Base-by-base conservation (phyloP, 164 flowering plant species). In the Piper longum region DNA sequence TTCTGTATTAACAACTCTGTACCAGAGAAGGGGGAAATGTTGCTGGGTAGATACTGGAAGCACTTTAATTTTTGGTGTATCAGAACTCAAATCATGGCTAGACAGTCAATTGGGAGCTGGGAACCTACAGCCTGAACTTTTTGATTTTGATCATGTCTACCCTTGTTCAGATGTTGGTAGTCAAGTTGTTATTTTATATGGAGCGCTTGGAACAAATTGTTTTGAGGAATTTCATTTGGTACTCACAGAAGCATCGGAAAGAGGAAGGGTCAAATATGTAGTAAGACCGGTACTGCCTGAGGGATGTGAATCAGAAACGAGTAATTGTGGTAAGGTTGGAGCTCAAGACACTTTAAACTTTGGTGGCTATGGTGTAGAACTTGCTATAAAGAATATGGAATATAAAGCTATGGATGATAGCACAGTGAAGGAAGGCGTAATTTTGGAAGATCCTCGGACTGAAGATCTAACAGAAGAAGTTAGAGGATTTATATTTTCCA, bases 391-490 rank as follows among this genome's bases (percentile, higher is more conserved):
- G 84, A 95, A 91, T 70, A 95, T 95, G 99, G 99, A 95, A 72
- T 95, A 95, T 64, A 95, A 95, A 74, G 97, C 97, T 66, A 95
- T 95, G 93, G 99, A 95, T 76, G 99, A 95, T 66, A 90, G 93
- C 72, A 58, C 78, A 8, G 71, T 90, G 60, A 88, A 79, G 74
- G 86, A 88, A 85, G 95, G 96, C 78, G 80, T 89, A 56, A 88
- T 88, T 62, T 73, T 85, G 17, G 99, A 93, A 77, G 97, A 95
- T 82, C 95, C 96, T 68, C 92, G 82, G 55, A 88, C 91, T 54
- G 99, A 95, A 83, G 97, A 88, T 76, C 91, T 87, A 56, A 86
- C 77, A 77, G 96, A 92, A 82, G 98, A 92, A 70, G 87, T 92
- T 66, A 81, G 96, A 75, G 98, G 98, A 63, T 92, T 92, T 73